Evolutionary conservation across 192 early-diverging fungal genomes (phyloP), one percentile per base, ranked within the genome.

Genomic region (Phlyctochytrium bullatum): DNA sequence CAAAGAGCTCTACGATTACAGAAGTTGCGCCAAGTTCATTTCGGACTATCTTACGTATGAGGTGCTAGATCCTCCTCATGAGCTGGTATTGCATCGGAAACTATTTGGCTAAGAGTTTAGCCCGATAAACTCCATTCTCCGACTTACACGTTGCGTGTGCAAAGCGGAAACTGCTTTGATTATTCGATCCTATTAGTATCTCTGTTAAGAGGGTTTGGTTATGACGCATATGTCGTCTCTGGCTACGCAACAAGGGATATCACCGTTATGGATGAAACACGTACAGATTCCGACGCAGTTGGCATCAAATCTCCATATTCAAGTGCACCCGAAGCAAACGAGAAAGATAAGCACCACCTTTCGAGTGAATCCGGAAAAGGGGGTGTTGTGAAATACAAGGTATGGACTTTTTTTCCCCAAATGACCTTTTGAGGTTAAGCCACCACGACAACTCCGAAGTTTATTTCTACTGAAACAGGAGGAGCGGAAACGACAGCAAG

Each of bases 211-310:
- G 84, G 84, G 3, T 83, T 82, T 3, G 84, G 84, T 0, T 86
- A 84, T 68, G 84, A 86, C 65, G 84, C 84, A 30, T 84, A 78
- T 60, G 80, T 86, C 27, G 84, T 86, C 1, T 83, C 78, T 1
- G 84, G 84, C 14, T 86, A 86, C 59, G 82, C 80, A 0, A 61
- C 78, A 0, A 71, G 77, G 6, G 64, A 72, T n/a, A 72, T 86
- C 34, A 86, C 84, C 0, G 56, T 80, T 12, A 64, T 86, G 66
- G 80, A 86, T 66, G 78, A 86, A 61, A 79, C 75, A 17, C 65
- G 66, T 56, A 71, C 75, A 10, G 75, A 79, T 4, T 72, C 68
- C 3, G 74, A 76, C 30, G 54, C 62, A 40, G 61, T 76, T 32
- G 74, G 73, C 25, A 71, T 76, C 28, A 61, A 67, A 0, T 53